A percentile compares a stretch with the other conserved stretches of the same genome.
These are phyloP conservation scores for Candida mesenterica DNA, from an alignment of 1,139 yeast species.

Conservation along the genomic window DNA sequence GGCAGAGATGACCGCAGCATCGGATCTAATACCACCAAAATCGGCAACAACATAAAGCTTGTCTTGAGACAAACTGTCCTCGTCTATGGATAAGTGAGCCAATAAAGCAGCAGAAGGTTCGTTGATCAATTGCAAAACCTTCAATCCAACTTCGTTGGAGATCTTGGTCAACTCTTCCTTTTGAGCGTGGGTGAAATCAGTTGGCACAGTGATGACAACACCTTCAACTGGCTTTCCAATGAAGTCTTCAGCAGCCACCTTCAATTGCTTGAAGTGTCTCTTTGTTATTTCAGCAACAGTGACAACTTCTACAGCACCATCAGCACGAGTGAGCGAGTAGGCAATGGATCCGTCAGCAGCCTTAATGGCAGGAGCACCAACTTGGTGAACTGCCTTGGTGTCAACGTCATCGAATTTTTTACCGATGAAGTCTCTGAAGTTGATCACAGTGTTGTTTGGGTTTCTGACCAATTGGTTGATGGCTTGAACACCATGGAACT, in stretches of 20 bases:
- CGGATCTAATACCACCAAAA: conserved; percentile 95
- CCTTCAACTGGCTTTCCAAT: conserved; percentile 80
- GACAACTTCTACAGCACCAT: conserved; percentile 46
- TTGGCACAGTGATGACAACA: conserved; percentile 88
- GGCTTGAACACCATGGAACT: conserved; percentile 97
- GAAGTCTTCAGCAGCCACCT: conserved; percentile 89
- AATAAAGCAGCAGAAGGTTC: conserved; percentile 93
- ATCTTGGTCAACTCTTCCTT: conserved; percentile 61
- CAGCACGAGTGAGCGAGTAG: conserved; percentile 53
- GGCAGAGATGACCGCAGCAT: conserved; percentile 89
- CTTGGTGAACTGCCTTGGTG: conserved; percentile 49
- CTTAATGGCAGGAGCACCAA: conserved; percentile 75
- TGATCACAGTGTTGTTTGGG: conserved; percentile 80
- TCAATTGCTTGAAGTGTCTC: conserved; percentile 81
- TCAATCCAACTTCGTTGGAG: conserved; percentile 70
- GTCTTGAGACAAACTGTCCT: conserved; percentile 61
- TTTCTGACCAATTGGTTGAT: conserved; percentile 88
- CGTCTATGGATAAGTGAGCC: conserved; percentile 62
- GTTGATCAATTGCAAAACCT: conserved; percentile 81
- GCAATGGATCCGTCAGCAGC: conserved; percentile 64
- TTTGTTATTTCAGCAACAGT: conserved; percentile 75
- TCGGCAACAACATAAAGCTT: conserved; percentile 90
- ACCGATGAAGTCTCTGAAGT: conserved; percentile 93
- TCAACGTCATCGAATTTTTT: conserved; percentile 69
- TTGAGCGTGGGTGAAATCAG: conserved; percentile 77